Evolutionary conservation across 2,329 filamentous ascomycete species (phyloP), one percentile per base, ranked within the genome.

Genomic region (Aureobasidium sp.): DNA sequence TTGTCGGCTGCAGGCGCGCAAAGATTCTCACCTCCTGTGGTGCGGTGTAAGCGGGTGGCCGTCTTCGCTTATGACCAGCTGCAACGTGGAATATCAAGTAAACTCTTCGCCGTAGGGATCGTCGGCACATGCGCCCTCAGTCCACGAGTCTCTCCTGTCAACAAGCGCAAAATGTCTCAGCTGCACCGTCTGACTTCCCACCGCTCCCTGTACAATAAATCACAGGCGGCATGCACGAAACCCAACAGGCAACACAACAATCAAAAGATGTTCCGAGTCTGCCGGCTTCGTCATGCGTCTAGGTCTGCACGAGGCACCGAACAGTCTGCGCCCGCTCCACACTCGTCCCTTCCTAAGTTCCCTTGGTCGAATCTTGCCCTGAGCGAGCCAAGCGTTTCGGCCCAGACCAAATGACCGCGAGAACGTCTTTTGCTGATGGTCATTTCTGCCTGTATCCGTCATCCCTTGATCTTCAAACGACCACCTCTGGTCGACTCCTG

Each of bases 381-480:
- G 51, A 41, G 36, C 22, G 36, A 41, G 51, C 51, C 51, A 53
- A 53, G 51, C 51, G 17, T 27, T 15, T 42, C 37, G 51, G 51
- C 51, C 51, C 51, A 55, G 51, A 42, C 22, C 51, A 55, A 55
- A 41, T 53, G 22, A 53, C 36, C 36, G 15, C 36, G 22, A 41
- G 49, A 55, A 55, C 51, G 51, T 55, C 51, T 55, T 42, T 55
- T 55, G 51, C 51, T 55, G 51, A 53, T 41, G 51, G 14, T 55
- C 51, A 55, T 55, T 31, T 55, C 36, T 42, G 27, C 29, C 9
- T 15, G 20, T 52, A 52, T 27, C 49, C 49, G 49, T 52, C 49
- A 39, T 52, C 37, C 51, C 51, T 55, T 42, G 51, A 55, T 55
- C 37, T 42, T n/a, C 37, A 5, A 55, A 55, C 51, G 29, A 41